phyloP scores from a whole-genome alignment of 768 basidiomycete species.

The Podaxis pistillaris region DNA sequence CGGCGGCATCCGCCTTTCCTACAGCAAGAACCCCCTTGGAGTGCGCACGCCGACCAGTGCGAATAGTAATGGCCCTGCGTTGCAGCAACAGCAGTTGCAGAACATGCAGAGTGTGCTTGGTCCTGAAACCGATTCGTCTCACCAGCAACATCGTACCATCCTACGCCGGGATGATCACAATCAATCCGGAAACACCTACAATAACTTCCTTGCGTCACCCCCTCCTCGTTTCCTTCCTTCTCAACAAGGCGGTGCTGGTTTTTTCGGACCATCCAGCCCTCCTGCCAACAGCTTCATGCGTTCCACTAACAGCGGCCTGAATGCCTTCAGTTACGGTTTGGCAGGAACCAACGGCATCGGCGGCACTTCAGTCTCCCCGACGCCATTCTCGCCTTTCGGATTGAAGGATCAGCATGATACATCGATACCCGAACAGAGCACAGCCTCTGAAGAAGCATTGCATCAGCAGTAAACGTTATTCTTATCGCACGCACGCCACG shows the following conservation, averaged over 20 bases:
- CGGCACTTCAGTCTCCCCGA: slow-evolving; percentile 18
- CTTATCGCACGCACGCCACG: slow-evolving; percentile 23
- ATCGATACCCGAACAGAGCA: slow-evolving; percentile 36
- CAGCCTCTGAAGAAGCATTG: slow-evolving; percentile 31
- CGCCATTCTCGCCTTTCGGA: slow-evolving; percentile 39
- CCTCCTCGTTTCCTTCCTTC: slow-evolving; percentile 45
- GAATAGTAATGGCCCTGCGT: slow-evolving; percentile 32
- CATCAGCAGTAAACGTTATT: slow-evolving; percentile 31
- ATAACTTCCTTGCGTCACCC: slow-evolving; percentile 39
- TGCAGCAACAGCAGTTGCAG: slow-evolving; percentile 42
- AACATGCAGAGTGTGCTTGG: slow-evolving; percentile 18
- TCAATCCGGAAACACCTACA: slow-evolving; percentile 19
- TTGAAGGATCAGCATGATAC: slow-evolving; percentile 29
- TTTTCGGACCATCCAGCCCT: slow-evolving; percentile 22
- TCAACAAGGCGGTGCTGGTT: slow-evolving; percentile 7
- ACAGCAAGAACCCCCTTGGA: slow-evolving; percentile 98
- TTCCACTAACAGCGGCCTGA: slow-evolving; percentile 25
- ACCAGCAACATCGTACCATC: slow-evolving; percentile 19
- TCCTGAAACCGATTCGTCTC: slow-evolving; percentile 15
- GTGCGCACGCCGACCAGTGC: slow-evolving; percentile 77
- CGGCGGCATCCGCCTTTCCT: slow-evolving; percentile 93
- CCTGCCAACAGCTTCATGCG: slow-evolving; percentile 32
- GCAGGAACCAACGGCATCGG: slow-evolving; percentile 21
- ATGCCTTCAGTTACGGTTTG: slow-evolving; percentile 27
- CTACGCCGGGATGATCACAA: slow-evolving; percentile 17